Percentiles rank a stretch among this genome's conserved stretches.
Evolutionary conservation across 176 grass and related monocot genomes (phyloP).

Genomic region (Elymus sibiricus): DNA sequence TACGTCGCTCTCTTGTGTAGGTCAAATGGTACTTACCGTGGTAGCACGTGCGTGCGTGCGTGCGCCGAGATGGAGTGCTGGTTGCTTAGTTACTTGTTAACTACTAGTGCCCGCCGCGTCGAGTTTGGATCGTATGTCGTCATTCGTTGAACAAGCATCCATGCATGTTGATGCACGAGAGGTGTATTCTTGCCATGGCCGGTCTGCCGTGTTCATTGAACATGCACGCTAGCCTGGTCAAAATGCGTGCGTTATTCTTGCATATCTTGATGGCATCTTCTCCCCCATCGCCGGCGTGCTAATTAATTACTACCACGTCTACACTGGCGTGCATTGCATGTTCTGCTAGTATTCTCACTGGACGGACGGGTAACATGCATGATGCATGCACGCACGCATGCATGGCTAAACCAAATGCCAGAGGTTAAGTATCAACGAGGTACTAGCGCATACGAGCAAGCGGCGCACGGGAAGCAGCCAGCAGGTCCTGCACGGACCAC

Average conservation of each 20-base stretch:
- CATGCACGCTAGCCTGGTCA: background rate
- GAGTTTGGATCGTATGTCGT: background rate
- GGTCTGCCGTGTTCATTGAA: background rate
- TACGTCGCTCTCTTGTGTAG: no score
- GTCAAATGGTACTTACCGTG: background rate
- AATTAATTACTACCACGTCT: background rate
- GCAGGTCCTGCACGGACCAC: no score
- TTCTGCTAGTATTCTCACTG: background rate
- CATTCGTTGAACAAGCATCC: background rate
- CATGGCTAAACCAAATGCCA: no score
- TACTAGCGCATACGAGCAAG: no score
- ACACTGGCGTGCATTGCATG: background rate
- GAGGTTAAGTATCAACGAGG: no score
- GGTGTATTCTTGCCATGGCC: background rate
- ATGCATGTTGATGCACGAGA: background rate
- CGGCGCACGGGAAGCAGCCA: no score
- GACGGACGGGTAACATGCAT: no score
- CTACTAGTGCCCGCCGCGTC: background rate
- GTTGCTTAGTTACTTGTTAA: background rate
- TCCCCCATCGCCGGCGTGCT: background rate
- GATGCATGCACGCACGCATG: no score
- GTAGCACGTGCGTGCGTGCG: background rate
- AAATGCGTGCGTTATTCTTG: background rate
- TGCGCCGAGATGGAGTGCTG: background rate
- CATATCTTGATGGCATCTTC: background rate